Evolutionary conservation across 768 basidiomycete species (phyloP).

Genomic region (Lactarius psammicola): DNA sequence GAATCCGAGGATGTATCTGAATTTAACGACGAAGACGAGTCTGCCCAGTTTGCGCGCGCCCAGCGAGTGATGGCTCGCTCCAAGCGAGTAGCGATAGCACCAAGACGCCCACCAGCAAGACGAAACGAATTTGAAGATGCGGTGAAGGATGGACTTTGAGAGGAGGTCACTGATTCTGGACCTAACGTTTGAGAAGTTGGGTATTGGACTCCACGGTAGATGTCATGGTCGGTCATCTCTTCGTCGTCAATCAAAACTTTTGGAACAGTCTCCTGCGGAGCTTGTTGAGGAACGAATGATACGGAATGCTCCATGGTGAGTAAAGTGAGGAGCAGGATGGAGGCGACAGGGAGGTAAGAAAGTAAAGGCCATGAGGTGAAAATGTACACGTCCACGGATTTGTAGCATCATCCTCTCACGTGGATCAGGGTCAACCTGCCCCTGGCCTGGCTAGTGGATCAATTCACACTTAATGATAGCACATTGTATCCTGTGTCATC

Average conservation of each 20-base stretch:
- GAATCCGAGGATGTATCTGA: constrained; percentile 44
- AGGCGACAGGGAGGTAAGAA: not conserved
- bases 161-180: constrained; percentile 31
- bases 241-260: constrained; percentile 3
- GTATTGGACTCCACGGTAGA: constrained; percentile 57
- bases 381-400: not conserved
- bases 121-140: constrained; percentile 40
- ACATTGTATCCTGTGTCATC: not conserved
- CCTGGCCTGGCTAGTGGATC: no score
- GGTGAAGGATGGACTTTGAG: constrained; percentile 38
- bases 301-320: constrained; percentile 21
- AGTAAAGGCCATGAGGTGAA: constrained; percentile 14
- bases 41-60: constrained; percentile 51
- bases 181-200: constrained; percentile 35
- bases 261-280: constrained; percentile 3
- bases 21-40: constrained; percentile 42
- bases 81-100: constrained; percentile 52
- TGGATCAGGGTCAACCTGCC: not conserved
- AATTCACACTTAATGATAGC: not conserved
- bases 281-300: constrained; percentile 13
- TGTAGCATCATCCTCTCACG: not conserved
- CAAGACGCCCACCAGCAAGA: constrained; percentile 36
- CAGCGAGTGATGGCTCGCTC: constrained; percentile 71
- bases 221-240: constrained; percentile 45
- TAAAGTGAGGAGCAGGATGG: not conserved